phyloP scores from a whole-genome alignment of 2,329 filamentous ascomycete species.

The Colletotrichum sp. region DNA sequence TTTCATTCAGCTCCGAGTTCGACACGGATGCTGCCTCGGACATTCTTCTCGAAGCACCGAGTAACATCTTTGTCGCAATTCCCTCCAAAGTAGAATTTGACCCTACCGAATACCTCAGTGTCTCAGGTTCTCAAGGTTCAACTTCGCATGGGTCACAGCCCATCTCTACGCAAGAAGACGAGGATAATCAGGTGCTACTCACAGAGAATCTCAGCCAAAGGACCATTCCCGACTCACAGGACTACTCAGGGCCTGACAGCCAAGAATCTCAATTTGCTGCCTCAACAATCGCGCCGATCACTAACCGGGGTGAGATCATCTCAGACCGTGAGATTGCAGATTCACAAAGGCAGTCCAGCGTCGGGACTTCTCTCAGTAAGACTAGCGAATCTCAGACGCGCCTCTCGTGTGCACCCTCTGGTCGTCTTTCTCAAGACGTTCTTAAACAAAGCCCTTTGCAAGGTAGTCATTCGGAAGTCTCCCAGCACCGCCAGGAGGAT shows the following conservation, averaged over 20 bases:
- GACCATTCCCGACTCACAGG: conserved; percentile 52
- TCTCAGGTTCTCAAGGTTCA: conserved; percentile 31
- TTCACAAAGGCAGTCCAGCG: conserved; percentile 18
- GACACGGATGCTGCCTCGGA: conserved; percentile 19
- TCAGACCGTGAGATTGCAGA: conserved; percentile 8
- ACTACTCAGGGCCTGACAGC: conserved; percentile 18
- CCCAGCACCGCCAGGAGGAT: neutral
- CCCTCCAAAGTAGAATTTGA: conserved; percentile 36
- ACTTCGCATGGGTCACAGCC: conserved; percentile 34
- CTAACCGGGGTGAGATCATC: neutral
- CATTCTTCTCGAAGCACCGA: neutral
- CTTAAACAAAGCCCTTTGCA: neutral
- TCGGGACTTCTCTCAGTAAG: conserved; percentile 11
- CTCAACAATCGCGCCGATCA: neutral
- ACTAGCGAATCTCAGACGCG: neutral
- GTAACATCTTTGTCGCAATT: conserved; percentile 30
- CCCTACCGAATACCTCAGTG: conserved; percentile 37
- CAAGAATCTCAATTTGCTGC: neutral
- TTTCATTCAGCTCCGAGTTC: conserved; percentile 9
- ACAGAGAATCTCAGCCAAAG: conserved; percentile 35
- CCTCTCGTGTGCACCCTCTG: neutral
- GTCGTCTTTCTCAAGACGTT: neutral
- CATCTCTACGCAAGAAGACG: conserved; percentile 38
- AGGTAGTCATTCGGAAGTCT: neutral
- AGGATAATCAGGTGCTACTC: conserved; percentile 35